phyloP scores from a whole-genome alignment of 129 eudicot species.

The Flaveria sonorensis region DNA sequence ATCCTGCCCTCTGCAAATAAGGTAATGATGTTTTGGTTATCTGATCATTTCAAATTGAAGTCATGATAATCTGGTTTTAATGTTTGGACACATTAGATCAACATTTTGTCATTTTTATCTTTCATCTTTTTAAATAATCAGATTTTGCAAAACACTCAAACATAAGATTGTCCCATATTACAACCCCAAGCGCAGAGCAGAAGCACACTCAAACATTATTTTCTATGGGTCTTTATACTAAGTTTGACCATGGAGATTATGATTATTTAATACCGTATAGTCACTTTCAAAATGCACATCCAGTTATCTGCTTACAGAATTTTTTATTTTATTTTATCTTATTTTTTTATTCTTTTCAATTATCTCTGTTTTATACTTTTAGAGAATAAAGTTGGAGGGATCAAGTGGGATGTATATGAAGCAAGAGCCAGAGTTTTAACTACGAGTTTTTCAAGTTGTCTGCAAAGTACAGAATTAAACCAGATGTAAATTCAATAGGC shows the following conservation, averaged over 20 bases:
- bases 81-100: background rate
- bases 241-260: background rate
- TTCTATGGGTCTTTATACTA: too few species aligned
- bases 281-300: background rate
- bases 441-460: conserved; percentile 16
- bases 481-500: conserved; percentile 37
- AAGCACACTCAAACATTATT: too few species aligned
- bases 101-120: background rate
- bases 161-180: background rate
- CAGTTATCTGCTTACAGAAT: too few species aligned
- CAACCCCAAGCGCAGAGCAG: background rate
- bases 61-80: background rate
- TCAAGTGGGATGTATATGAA: conserved; percentile 36
- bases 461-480: conserved; percentile 35
- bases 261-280: background rate
- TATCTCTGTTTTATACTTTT: conserved; percentile 9
- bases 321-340: too few species aligned
- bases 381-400: conserved; percentile 39
- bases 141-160: background rate
- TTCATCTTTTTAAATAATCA: background rate
- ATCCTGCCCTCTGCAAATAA: conserved; percentile 51
- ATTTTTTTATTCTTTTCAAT: too few species aligned
- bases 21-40: conserved; percentile 35
- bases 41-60: too few species aligned
- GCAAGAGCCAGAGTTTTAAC: conserved; percentile 42